Conservation (phyloP, 805 yeast genomes). For the Candida loeiensis region DNA sequence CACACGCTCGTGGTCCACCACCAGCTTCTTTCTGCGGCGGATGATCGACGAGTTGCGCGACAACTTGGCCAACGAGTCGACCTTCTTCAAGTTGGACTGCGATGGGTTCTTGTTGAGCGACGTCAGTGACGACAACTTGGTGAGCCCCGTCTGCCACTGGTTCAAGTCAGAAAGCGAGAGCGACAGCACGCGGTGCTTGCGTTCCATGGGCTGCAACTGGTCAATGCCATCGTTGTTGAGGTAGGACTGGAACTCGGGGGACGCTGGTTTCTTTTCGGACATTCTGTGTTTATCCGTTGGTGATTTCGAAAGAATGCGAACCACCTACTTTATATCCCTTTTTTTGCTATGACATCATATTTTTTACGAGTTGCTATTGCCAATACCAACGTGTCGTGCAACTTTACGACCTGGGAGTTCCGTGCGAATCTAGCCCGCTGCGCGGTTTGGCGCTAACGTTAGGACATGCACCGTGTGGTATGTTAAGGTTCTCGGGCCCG, state of each 20-base stretch:
- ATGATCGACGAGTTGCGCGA: constrained; percentile 45
- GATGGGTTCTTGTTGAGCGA: constrained; percentile 29
- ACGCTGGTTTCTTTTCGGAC: constrained; percentile 12
- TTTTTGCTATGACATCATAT: constrained; percentile 4
- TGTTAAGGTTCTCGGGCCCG: no score
- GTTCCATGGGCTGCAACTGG: constrained; percentile 55
- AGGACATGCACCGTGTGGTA: no score
- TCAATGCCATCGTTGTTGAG: constrained; percentile 74
- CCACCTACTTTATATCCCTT: neutral
- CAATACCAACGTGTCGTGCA: neutral
- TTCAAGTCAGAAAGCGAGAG: constrained; percentile 61
- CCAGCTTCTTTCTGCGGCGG: constrained; percentile 45
- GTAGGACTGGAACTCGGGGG: constrained; percentile 43
- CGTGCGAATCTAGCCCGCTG: no score
- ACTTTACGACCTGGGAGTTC: neutral
- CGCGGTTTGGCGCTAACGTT: no score
- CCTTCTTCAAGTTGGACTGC: constrained; percentile 38
- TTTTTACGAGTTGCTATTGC: constrained; percentile 2
- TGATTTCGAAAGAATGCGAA: neutral
- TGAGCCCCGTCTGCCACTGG: constrained; percentile 57
- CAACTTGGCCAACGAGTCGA: constrained; percentile 43
- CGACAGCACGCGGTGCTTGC: constrained; percentile 63
- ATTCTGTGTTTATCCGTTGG: neutral
- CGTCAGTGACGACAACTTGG: constrained; percentile 36
- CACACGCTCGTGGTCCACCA: constrained; percentile 67